Conservation (phyloP, 257 asterid genomes). For the Euphrasia confusa region DNA sequence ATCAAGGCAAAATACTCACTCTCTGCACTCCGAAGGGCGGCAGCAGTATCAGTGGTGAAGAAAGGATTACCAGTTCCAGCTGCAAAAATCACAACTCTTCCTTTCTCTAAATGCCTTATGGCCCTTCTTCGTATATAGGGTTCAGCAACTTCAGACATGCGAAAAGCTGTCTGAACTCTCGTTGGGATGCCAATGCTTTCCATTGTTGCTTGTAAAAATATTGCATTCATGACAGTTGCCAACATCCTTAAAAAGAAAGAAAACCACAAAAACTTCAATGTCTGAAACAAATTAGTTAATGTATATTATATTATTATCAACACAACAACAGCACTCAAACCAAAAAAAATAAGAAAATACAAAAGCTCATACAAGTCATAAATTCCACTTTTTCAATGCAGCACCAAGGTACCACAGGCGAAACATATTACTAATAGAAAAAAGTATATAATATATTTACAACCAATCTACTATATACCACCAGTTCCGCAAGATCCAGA, state of each 20-base stretch:
- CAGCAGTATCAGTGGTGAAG: constrained; percentile 99
- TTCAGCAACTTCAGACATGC: constrained; percentile 98
- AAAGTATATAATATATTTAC: not conserved
- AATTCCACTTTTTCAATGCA: not conserved
- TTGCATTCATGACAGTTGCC: constrained; percentile 99
- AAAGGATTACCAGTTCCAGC: constrained; percentile 99
- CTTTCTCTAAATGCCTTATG: constrained; percentile 92
- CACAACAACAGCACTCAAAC: not conserved
- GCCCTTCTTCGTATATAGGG: constrained; percentile 96
- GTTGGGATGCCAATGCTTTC: constrained; percentile 98
- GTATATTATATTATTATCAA: no score
- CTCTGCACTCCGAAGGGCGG: constrained; percentile 94
- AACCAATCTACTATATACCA: not conserved
- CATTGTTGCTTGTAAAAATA: constrained; percentile 94
- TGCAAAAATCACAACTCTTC: constrained; percentile 94
- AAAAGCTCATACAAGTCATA: not conserved
- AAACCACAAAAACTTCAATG: constrained; percentile 12
- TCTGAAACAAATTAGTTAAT: constrained; percentile 12
- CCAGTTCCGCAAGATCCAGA: constrained; percentile 6
- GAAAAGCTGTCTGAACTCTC: constrained; percentile 96
- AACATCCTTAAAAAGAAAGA: constrained; percentile 62
- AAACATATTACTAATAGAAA: not conserved
- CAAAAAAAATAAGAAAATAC: not conserved
- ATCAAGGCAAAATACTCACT: constrained; percentile 44
- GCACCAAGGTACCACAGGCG: not conserved